Base-by-base conservation (phyloP, 768 basidiomycete species). In the Lactifluus rugatus region DNA sequence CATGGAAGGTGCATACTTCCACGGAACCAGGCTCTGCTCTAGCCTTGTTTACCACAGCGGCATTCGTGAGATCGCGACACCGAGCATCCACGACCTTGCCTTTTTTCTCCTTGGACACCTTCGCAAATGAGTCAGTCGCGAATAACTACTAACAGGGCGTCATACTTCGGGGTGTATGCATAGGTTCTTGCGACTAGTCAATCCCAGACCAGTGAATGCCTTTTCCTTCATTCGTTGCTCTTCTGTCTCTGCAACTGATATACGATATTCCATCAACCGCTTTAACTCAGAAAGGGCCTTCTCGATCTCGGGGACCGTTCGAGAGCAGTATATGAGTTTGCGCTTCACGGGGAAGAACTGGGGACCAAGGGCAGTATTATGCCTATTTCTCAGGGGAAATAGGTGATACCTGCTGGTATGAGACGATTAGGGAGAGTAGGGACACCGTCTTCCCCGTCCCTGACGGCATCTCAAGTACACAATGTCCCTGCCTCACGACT, bases 381-480 rank as follows among this genome's bases (percentile, higher is more conserved):
- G 41, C 17, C 2, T 9, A 26, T 52, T 13, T 16, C 28, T 32
- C 6, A 25, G 26, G 28, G 37, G 21, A 37, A n/a, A 9, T 37
- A 16, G 5, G n/a, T 14, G 16, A 28, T 49, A 89, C 95, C 76
- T 96, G 93, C 73, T 98, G 95, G 68, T 98, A 99, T 14, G 95
- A 96, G 37, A 99, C 88, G 72, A 99, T 99, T 56, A 99, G 73
- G 2, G 91, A 93, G 17, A 99, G 77, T 9, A 99, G 76, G 11
- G 93, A 97, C 25, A 99, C 96, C 0, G 96, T 99, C 76, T 99
- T 99, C 23, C 96, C 96, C 21, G 96, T 99, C 16, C 96, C 96
- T 11, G 96, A 98, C 61, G 96, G 96, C 96, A 99, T 99, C 76
- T 99, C 96, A 37, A 99, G 80, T n/a, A 98, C 92, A 70, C 96